Evolutionary conservation across 2,329 filamentous ascomycete genomes (phyloP).

Genomic region (Verticillium isaacii): DNA sequence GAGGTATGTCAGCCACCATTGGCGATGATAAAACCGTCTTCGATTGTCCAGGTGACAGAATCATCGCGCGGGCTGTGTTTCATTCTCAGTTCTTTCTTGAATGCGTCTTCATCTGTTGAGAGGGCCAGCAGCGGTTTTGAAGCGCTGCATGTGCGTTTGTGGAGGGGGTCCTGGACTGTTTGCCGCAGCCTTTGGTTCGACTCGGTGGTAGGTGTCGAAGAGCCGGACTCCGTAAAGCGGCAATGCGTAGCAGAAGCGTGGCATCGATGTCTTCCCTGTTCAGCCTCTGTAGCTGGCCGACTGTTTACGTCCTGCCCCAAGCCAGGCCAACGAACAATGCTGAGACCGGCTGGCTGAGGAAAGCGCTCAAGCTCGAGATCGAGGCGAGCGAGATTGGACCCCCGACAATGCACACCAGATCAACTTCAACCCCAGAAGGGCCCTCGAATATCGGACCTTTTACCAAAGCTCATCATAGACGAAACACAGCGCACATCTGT

Average conservation of each 20-base stretch:
- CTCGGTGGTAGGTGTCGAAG: slow-evolving; percentile 36
- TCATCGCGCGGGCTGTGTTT: not conserved
- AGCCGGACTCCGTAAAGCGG: slow-evolving; percentile 50
- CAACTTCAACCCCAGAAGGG: slow-evolving; percentile 36
- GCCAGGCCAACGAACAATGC: not conserved
- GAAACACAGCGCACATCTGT: not conserved
- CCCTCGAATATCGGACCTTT: slow-evolving; percentile 56
- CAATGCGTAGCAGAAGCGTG: slow-evolving; percentile 18
- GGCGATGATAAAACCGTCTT: not conserved
- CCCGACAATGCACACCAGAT: not conserved
- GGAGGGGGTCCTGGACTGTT: slow-evolving; percentile 28
- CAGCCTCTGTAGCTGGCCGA: not conserved
- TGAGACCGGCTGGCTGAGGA: not conserved
- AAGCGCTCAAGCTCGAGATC: not conserved
- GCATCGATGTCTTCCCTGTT: slow-evolving; percentile 17
- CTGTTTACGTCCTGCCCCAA: not conserved
- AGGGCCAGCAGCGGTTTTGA: slow-evolving; percentile 45
- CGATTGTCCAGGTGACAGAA: not conserved
- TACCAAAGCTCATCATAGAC: slow-evolving; percentile 56
- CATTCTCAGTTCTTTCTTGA: slow-evolving; percentile 62
- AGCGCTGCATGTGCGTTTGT: slow-evolving; percentile 4
- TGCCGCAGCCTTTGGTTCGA: slow-evolving; percentile 57
- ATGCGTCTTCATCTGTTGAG: slow-evolving; percentile 42
- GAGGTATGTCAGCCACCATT: not conserved
- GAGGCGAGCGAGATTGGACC: not conserved